Evolutionary conservation across 495 filamentous ascomycete genomes (phyloP), one percentile per base, ranked within the genome.

Genomic region (Aspergillus funiculosus): DNA sequence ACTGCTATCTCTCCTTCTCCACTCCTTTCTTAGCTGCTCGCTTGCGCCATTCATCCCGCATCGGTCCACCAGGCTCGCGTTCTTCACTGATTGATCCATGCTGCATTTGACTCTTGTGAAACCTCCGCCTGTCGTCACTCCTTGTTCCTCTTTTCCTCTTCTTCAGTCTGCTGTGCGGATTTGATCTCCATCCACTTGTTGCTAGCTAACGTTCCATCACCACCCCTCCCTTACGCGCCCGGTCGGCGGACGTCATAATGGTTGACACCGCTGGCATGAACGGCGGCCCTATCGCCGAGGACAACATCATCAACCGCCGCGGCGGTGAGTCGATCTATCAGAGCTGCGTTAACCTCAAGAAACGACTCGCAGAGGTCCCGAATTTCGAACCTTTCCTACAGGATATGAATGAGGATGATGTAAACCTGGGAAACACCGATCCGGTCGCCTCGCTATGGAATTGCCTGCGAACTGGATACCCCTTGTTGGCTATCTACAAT

Each of bases 251-350:
- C 50, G 40, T 51, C 52, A 53, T 58, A 20, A 71, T 71, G 67
- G 61, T 60, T 52, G 65, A 68, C 38, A 48, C 61, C 54, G 60
- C 59, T 46, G 46, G 52, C 26, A 56, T 61, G 51, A 67, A 53
- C 51, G 77, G 75, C 51, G 80, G 75, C 39, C 80, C 77, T 34
- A 76, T 89, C 46, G 81, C 86, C 26, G 84, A 83, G 56, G 76
- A 86, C 63, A 94, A 90, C 61, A 94, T 98, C 65, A 94, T 97
- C 72, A 98, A 97, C 65, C 84, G 86, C 59, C 82, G 79, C 48
- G 94, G 89, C 63, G 90, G 92, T 59, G 85, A 88, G 51, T 95
- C 89, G 15, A 80, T 98, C 22, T 98, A 94, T 58, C 92, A 97
- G 65, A 95, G 90, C 62, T 96, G 94, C 64, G 76, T 92, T 43